These are phyloP conservation scores for Condylostoma magnum DNA, from an alignment of 169 alveolate species.

Conservation along the genomic window DNA sequence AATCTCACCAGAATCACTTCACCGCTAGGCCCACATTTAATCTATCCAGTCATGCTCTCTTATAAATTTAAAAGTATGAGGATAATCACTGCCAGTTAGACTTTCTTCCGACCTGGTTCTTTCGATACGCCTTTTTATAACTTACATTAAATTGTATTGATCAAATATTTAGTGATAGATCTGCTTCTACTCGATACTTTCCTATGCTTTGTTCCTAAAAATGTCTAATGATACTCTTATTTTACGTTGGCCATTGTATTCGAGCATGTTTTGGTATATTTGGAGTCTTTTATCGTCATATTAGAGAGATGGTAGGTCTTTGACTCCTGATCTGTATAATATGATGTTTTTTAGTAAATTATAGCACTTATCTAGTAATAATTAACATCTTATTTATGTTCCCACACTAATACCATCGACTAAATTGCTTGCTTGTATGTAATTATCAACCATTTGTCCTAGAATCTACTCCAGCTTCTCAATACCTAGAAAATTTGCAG, in stretches of 20 bases:
- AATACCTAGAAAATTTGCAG: slow-evolving; percentile 19
- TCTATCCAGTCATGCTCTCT: slow-evolving; percentile 19
- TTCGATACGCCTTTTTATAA: slow-evolving; percentile 1
- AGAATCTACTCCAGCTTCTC: background rate
- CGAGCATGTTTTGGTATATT: background rate
- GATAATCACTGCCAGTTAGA: slow-evolving; percentile 28
- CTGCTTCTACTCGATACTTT: background rate
- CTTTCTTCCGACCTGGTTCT: slow-evolving; percentile 26
- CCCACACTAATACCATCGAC: slow-evolving; percentile 1
- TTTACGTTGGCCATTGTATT: background rate
- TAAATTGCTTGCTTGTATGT: slow-evolving; percentile 11
- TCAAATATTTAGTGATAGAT: background rate
- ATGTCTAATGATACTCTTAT: slow-evolving; percentile 3
- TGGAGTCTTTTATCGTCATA: background rate
- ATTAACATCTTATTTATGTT: background rate
- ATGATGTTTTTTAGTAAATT: background rate
- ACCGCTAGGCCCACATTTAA: background rate
- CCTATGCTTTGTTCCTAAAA: slow-evolving; percentile 18
- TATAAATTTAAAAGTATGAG: slow-evolving; percentile 15
- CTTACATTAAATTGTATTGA: slow-evolving; percentile 22
- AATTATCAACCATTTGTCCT: background rate
- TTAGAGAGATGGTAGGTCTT: background rate
- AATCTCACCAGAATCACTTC: slow-evolving; percentile 17
- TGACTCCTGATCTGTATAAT: background rate
- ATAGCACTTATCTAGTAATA: slow-evolving; percentile 6